A percentile compares a stretch with the other conserved stretches of the same genome.
Conservation (phyloP, 306 rosid species). For the Abrus precatorius region DNA sequence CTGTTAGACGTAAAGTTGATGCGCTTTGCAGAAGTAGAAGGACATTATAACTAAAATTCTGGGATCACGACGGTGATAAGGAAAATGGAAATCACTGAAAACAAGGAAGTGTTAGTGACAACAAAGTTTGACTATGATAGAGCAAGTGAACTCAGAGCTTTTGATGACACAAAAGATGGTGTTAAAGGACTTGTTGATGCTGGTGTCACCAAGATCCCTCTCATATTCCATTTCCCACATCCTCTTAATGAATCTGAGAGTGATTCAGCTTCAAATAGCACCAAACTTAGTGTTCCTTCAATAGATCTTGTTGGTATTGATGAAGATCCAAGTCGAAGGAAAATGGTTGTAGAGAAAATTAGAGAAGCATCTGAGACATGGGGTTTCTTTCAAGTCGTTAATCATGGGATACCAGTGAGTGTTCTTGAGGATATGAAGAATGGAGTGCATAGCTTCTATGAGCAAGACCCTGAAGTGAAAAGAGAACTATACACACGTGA, state of each 20-base stretch:
- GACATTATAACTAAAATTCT: background rate
- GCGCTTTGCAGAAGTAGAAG: background rate
- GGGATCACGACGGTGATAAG: background rate
- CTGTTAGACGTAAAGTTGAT: no score
- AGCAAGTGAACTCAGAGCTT: conserved; percentile 56
- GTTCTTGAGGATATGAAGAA: conserved; percentile 52
- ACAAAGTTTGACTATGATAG: conserved; percentile 39
- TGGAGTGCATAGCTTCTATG: conserved; percentile 55
- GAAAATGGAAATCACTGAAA: conserved; percentile 28
- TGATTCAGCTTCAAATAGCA: conserved; percentile 22
- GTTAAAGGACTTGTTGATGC: conserved; percentile 76
- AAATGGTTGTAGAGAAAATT: conserved; percentile 35
- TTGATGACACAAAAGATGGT: conserved; percentile 63
- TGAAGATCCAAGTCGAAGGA: conserved; percentile 20
- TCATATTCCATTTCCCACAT: conserved; percentile 46
- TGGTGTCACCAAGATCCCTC: conserved; percentile 59
- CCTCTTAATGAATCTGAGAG: background rate
- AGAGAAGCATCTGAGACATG: conserved; percentile 54
- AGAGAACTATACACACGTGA: conserved; percentile 52
- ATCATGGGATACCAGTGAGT: conserved; percentile 53
- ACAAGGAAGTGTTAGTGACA: background rate
- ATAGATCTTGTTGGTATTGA: conserved; percentile 37
- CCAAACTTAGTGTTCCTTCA: conserved; percentile 40
- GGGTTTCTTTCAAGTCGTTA: conserved; percentile 61
- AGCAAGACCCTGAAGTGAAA: conserved; percentile 54